These are phyloP conservation scores for Articulospora tetracladia DNA, from an alignment of 495 filamentous ascomycete species.

Conservation along the genomic window DNA sequence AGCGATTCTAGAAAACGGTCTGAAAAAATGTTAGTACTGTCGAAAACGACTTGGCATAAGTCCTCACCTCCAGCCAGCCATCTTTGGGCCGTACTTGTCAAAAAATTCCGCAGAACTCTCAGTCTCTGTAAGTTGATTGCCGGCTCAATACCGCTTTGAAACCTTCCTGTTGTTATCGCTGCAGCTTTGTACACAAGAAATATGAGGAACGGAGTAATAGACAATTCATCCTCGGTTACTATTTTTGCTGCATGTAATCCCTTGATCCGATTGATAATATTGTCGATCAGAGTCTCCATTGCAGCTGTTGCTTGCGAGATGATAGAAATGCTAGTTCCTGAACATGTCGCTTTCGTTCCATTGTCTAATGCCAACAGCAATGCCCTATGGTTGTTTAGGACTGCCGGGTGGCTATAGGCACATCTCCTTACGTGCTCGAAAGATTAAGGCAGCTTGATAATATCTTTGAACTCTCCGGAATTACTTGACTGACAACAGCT, in stretches of 20 bases:
- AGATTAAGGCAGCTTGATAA: not conserved
- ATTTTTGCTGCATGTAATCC: not conserved
- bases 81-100: constrained; percentile 4
- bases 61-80: constrained; percentile 13
- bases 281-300: not conserved
- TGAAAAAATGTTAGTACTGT: constrained; percentile 6
- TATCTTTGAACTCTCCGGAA: not conserved
- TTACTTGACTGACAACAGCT: not conserved
- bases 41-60: constrained; percentile 3
- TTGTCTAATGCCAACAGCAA: constrained; percentile 1
- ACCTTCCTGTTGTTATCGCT: constrained; percentile 7
- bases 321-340: not conserved
- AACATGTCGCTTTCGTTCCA: not conserved
- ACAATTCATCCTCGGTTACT: not conserved
- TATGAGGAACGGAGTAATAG: constrained; percentile 4
- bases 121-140: constrained; percentile 6
- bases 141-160: constrained; percentile 4
- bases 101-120: constrained; percentile 9
- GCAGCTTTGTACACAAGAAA: constrained; percentile 19
- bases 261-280: not conserved
- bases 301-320: not conserved
- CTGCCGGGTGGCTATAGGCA: not conserved
- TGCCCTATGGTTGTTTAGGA: not conserved
- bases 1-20: constrained; percentile 12
- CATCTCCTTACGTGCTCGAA: not conserved